A percentile compares a stretch with the other conserved stretches of the same genome.
phyloP scores from a whole-genome alignment of 148 eudicot genomes.

The Camellia japonica region DNA sequence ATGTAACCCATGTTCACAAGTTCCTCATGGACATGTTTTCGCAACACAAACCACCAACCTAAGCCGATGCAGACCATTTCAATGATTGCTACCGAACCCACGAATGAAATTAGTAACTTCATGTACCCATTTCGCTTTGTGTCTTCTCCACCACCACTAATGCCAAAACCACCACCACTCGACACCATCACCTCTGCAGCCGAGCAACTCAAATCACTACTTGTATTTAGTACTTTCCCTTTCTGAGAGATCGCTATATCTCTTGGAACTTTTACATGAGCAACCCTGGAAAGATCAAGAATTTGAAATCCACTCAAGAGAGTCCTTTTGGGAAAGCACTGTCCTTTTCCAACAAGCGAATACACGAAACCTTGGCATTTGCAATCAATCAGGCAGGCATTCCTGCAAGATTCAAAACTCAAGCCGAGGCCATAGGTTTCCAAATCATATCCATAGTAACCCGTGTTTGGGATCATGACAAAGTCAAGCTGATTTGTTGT shows the following conservation, averaged over 20 bases:
- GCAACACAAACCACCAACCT: not conserved
- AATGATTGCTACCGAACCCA: slow-evolving; percentile 3
- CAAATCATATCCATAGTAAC: not conserved
- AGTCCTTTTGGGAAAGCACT: not conserved
- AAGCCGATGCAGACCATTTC: not conserved
- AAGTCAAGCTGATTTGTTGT: not conserved
- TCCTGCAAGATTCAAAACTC: slow-evolving; percentile 7
- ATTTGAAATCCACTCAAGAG: slow-evolving; percentile 7
- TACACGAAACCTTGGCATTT: slow-evolving; percentile 19
- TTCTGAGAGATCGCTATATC: not conserved
- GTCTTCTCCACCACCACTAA: not conserved
- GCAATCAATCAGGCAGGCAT: slow-evolving; percentile 16
- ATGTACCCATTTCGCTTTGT: not conserved
- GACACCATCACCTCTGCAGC: not conserved
- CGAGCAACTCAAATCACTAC: not conserved
- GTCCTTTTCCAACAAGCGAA: slow-evolving; percentile 8
- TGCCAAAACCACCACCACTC: too few species aligned
- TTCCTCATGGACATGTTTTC: not conserved
- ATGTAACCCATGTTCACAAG: slow-evolving; percentile 6
- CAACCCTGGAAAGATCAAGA: not conserved
- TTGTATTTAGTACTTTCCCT: not conserved
- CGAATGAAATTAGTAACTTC: not conserved
- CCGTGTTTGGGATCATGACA: not conserved
- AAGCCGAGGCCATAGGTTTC: not conserved
- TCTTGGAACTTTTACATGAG: not conserved